Evolutionary conservation across 257 asterid genomes (phyloP).

Genomic region (Solanum tarijense): DNA sequence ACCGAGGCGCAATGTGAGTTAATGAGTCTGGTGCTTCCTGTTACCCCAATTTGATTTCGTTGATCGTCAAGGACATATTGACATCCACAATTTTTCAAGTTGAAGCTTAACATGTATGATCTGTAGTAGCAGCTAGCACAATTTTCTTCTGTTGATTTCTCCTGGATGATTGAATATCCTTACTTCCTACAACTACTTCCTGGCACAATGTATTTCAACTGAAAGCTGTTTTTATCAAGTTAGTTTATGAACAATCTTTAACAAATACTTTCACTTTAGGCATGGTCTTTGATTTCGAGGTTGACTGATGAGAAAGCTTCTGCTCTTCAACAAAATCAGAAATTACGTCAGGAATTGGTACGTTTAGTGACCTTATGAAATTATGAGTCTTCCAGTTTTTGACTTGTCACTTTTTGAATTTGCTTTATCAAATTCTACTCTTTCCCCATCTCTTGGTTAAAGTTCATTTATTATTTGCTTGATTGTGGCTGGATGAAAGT

Average conservation of each 20-base stretch:
- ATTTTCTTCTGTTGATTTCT: background rate
- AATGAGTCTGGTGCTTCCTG: background rate
- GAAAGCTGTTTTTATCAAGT: background rate
- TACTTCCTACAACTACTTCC: background rate
- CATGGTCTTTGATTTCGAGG: conserved; percentile 35
- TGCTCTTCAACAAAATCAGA: conserved; percentile 45
- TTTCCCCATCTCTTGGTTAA: background rate
- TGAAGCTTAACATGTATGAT: background rate
- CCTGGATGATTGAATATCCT: background rate
- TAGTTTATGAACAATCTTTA: background rate
- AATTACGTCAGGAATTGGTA: conserved; percentile 69
- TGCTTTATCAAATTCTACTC: background rate
- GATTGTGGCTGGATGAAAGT: background rate
- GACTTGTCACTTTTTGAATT: background rate
- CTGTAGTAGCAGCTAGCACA: background rate
- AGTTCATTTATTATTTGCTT: background rate
- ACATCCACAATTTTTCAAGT: background rate
- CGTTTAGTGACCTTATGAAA: background rate
- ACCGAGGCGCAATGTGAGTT: background rate
- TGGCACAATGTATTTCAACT: background rate
- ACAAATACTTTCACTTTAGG: conserved; percentile 26
- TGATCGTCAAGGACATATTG: background rate
- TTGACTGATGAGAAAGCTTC: conserved; percentile 59
- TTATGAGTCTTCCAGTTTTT: background rate
- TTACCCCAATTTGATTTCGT: background rate